A percentile compares a stretch with the other conserved stretches of the same genome.
Evolutionary conservation across 306 rosid genomes (phyloP).

Genomic region (Quillaja saponaria): DNA sequence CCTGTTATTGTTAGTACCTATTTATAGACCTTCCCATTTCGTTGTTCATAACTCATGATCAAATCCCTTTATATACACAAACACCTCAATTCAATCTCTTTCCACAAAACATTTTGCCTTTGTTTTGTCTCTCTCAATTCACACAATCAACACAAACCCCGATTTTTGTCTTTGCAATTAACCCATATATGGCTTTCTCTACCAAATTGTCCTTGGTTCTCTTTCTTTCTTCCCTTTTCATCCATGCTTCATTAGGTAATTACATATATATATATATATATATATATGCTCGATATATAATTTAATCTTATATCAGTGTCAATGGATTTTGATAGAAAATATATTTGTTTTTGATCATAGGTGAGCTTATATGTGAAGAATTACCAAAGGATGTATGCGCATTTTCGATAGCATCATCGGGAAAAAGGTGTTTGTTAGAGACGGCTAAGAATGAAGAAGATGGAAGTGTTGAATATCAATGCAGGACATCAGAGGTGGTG

Average conservation of each 20-base stretch:
- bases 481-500: slow-evolving; percentile 75
- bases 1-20: too few species aligned
- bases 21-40: slow-evolving; percentile 1
- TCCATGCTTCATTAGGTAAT: slow-evolving; percentile 59
- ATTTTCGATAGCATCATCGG: slow-evolving; percentile 76
- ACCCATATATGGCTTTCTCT: slow-evolving; percentile 46
- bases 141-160: background rate
- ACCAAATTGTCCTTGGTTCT: slow-evolving; percentile 40
- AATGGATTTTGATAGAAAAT: background rate
- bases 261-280: background rate
- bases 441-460: slow-evolving; percentile 38
- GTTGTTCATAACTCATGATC: slow-evolving; percentile 11
- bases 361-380: slow-evolving; percentile 65
- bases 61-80: background rate
- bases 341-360: slow-evolving; percentile 22
- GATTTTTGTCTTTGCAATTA: background rate
- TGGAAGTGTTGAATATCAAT: slow-evolving; percentile 54
- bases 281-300: background rate
- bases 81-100: background rate
- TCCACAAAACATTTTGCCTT: slow-evolving; percentile 9
- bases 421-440: slow-evolving; percentile 82
- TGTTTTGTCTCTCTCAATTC: background rate
- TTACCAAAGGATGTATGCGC: slow-evolving; percentile 59
- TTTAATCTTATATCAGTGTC: background rate
- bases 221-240: slow-evolving; percentile 49